Evolutionary conservation across 768 basidiomycete genomes (phyloP), one percentile per base, ranked within the genome.

Genomic region (Vishniacozyma victoriae): DNA sequence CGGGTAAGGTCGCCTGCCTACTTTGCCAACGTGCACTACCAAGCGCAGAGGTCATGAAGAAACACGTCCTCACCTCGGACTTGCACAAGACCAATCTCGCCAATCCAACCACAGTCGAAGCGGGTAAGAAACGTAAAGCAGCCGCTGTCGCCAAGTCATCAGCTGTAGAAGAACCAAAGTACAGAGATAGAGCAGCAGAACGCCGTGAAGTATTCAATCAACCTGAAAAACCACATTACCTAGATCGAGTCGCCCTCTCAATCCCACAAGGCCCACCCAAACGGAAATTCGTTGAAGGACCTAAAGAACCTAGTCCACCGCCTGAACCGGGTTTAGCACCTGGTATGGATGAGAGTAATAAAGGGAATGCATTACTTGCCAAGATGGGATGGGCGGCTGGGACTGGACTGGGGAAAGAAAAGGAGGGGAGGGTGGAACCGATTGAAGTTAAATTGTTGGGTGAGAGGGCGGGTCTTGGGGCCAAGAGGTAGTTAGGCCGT

Each of bases 321-420:
- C 75, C 84, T 2, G 72, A 78, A 1, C 81, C 84, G 0, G 80
- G 84, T 1, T 80, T 81, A 7, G 78, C 80, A 4, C 86, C 83
- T 4, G 86, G 81, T 4, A 76, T 87, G 66, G 91, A 96, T 60
- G 81, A 83, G 41, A 82, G 62, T 35, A 97, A 97, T 59, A 80
- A 89, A 11, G 95, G 95, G 5, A 92, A 92, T 66, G 91, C 88
- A 64, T 69, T 99, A 48, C 71, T 97, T 54, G 88, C 89, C 71
- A 92, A 93, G 81, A 96, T 97, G 92, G 95, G 93, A 0, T 97
- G 92, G 92, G 86, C 79, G 54, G 85, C 86, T 61, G 92, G 92
- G 5, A 82, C 79, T 14, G 92, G 93, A 1, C 73, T 97, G 33
- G 93, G 93, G 0, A 78, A 81, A 5, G 78, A 78, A 39, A 86